phyloP scores from a whole-genome alignment of 768 basidiomycete species.

The Termitomyces sp. region DNA sequence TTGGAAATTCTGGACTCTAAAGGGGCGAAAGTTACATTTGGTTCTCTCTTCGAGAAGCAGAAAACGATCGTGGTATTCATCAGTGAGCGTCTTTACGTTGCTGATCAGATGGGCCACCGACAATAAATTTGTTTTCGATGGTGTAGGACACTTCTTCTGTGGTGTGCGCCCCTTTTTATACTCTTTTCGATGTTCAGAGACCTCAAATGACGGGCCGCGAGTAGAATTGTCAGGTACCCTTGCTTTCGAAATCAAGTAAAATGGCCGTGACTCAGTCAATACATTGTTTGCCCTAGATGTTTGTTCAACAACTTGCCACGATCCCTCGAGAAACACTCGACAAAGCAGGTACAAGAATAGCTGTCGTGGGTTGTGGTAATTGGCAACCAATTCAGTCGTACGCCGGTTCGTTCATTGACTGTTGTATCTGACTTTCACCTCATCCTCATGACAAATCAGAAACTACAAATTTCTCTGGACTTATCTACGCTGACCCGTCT shows the following conservation, averaged over 20 bases:
- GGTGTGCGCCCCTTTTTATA: slow-evolving; percentile 40
- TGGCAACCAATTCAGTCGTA: slow-evolving; percentile 51
- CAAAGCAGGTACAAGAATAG: slow-evolving; percentile 37
- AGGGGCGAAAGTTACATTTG: slow-evolving; percentile 51
- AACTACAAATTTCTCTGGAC: slow-evolving; percentile 41
- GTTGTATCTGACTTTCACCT: background rate
- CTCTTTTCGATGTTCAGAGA: background rate
- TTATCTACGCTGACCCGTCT: slow-evolving; percentile 66
- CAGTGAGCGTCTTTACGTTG: slow-evolving; percentile 33
- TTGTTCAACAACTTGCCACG: slow-evolving; percentile 44
- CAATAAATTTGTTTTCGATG: background rate
- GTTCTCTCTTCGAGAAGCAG: slow-evolving; percentile 45
- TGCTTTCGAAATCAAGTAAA: background rate
- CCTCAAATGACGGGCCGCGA: background rate
- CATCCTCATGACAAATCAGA: slow-evolving; percentile 29
- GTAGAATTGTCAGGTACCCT: slow-evolving; percentile 42
- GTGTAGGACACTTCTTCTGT: slow-evolving; percentile 63
- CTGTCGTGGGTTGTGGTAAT: slow-evolving; percentile 62
- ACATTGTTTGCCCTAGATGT: slow-evolving; percentile 32
- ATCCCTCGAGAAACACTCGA: slow-evolving; percentile 41
- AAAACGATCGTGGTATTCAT: slow-evolving; percentile 65
- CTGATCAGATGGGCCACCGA: background rate
- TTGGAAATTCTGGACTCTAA: slow-evolving; percentile 42
- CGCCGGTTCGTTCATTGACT: slow-evolving; percentile 33
- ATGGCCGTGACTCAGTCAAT: background rate